Evolutionary conservation across 2,329 filamentous ascomycete species (phyloP).

Genomic region (Stagonosporopsis rhizophila): DNA sequence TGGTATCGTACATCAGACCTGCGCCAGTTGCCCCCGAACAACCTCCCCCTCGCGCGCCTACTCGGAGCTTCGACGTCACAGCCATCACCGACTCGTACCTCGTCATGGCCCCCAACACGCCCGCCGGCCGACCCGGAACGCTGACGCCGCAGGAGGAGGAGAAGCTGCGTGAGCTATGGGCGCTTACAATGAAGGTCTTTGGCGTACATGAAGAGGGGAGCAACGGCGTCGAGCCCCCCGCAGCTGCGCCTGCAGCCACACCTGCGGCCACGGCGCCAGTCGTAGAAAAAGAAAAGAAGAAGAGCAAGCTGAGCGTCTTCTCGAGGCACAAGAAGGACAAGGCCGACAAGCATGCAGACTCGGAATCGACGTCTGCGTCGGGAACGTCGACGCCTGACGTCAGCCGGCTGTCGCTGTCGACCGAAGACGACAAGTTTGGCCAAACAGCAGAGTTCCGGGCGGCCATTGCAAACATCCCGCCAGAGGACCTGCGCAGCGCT

Average conservation of each 20-base stretch:
- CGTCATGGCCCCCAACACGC: slow-evolving; percentile 52
- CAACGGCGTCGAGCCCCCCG: slow-evolving; percentile 31
- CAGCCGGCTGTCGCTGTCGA: slow-evolving; percentile 41
- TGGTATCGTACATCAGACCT: slow-evolving; percentile 31
- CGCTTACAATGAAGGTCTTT: slow-evolving; percentile 75
- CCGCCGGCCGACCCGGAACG: slow-evolving; percentile 80
- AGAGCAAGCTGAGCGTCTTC: slow-evolving; percentile 76
- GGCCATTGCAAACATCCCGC: slow-evolving; percentile 76
- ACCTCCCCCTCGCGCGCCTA: too few relatives aligned
- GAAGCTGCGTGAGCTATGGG: slow-evolving; percentile 89
- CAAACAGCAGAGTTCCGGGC: slow-evolving; percentile 86
- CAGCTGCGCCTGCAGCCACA: slow-evolving; percentile 11
- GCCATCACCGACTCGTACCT: slow-evolving; percentile 41
- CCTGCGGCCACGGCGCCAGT: slow-evolving; percentile 9
- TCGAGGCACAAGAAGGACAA: slow-evolving; percentile 63
- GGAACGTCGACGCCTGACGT: slow-evolving; percentile 39
- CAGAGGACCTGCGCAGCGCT: slow-evolving; percentile 78
- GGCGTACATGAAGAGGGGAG: slow-evolving; percentile 54
- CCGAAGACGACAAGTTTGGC: slow-evolving; percentile 86
- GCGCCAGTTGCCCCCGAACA: slow-evolving; percentile 4
- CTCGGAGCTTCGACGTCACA: slow-evolving; percentile 27
- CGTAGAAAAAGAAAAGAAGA: slow-evolving; percentile 68
- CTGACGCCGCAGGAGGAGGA: slow-evolving; percentile 88
- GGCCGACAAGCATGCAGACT: slow-evolving; percentile 48
- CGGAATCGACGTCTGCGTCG: slow-evolving; percentile 36